Percentiles rank a stretch among this genome's conserved stretches.
Conservation (phyloP, 805 yeast genomes). For the Saccharomyces mikatae region DNA sequence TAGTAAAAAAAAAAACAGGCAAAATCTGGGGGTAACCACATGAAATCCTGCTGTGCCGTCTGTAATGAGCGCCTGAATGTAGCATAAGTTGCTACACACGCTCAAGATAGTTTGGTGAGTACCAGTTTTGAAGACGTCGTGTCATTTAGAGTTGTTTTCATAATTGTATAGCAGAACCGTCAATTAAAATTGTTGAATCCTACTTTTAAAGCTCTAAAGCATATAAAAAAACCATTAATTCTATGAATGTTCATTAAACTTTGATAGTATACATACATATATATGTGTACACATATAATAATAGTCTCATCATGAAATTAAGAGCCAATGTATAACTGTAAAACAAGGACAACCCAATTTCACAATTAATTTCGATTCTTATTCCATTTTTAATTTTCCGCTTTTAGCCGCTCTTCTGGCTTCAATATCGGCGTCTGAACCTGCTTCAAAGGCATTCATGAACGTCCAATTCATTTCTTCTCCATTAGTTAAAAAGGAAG, state of each 20-base stretch:
- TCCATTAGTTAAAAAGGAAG: slow-evolving; percentile 60
- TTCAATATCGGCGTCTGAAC: slow-evolving; percentile 72
- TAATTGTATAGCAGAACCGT: neutral
- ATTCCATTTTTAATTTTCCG: neutral
- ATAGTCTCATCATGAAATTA: neutral
- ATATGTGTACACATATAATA: no score
- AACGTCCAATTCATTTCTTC: slow-evolving; percentile 94
- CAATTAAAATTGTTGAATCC: neutral
- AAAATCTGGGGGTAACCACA: neutral
- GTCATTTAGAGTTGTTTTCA: neutral
- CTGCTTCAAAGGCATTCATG: slow-evolving; percentile 68
- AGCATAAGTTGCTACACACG: neutral
- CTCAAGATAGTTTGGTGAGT: neutral
- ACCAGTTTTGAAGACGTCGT: neutral
- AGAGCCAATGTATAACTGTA: neutral
- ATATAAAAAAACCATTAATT: neutral
- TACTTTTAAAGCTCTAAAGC: neutral
- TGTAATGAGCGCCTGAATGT: neutral
- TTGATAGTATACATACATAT: neutral
- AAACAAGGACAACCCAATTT: neutral
- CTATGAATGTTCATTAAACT: neutral
- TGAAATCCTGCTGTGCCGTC: neutral
- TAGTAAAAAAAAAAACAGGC: neutral
- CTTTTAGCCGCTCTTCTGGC: slow-evolving; percentile 34
- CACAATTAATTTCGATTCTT: neutral